These are phyloP conservation scores for Leucocoprinus leucothites DNA, from an alignment of 768 basidiomycete genomes.

Conservation along the genomic window DNA sequence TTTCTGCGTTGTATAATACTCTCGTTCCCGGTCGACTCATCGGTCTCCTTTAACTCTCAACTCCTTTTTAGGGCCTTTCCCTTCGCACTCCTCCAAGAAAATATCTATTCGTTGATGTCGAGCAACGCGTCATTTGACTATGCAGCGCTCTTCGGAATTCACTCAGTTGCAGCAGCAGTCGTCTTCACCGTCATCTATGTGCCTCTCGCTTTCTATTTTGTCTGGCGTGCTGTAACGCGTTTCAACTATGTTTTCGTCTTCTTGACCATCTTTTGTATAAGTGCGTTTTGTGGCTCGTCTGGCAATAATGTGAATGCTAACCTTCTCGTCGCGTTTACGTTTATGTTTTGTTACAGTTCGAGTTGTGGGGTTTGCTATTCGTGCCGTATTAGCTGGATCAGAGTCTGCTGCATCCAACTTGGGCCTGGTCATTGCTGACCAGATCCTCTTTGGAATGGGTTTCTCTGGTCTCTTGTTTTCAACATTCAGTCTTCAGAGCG, in stretches of 20 bases:
- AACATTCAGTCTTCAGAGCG: conserved; percentile 37
- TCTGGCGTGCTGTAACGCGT: conserved; percentile 25
- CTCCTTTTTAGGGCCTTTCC: no score
- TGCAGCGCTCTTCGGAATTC: conserved; percentile 28
- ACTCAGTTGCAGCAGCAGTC: conserved; percentile 30
- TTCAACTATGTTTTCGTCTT: conserved; percentile 32
- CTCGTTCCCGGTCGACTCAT: no score
- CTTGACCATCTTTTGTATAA: conserved; percentile 34
- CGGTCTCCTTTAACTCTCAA: no score
- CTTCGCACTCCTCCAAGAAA: no score
- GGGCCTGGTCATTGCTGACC: conserved; percentile 30
- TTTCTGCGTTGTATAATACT: no score
- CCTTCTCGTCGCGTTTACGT: background rate
- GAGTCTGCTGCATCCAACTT: conserved; percentile 28
- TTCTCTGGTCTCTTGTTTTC: conserved; percentile 41
- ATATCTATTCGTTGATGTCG: no score
- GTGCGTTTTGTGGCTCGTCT: conserved; percentile 23
- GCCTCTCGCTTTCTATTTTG: conserved; percentile 28
- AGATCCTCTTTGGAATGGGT: conserved; percentile 38
- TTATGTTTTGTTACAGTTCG: no score
- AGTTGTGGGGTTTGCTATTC: conserved; percentile 35
- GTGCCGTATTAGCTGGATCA: conserved; percentile 31
- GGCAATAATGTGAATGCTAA: background rate
- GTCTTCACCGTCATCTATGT: conserved; percentile 33
- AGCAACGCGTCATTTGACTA: conserved; percentile 23